Evolutionary conservation across 2,329 filamentous ascomycete species (phyloP).

Genomic region (Xylaria sp.): DNA sequence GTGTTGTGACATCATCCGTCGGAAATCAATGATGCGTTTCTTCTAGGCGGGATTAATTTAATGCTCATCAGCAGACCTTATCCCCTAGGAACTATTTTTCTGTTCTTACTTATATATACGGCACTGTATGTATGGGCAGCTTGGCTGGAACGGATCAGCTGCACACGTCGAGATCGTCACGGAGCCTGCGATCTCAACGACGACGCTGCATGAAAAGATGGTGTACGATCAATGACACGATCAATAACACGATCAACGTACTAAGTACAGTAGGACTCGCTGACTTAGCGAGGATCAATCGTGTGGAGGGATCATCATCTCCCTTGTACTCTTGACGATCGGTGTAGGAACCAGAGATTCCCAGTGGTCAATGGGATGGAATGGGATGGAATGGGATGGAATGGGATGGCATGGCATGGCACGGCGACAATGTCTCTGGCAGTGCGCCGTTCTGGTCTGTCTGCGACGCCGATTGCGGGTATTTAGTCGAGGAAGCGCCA

Average conservation of each 20-base stretch:
- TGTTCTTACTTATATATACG: neutral
- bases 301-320: conserved; percentile 24
- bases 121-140: neutral
- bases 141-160: conserved; percentile 15
- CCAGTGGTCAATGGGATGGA: conserved; percentile 41
- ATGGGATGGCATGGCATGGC: too few species aligned
- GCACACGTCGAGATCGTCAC: conserved; percentile 34
- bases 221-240: conserved; percentile 22
- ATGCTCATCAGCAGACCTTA: conserved; percentile 24
- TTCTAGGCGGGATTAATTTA: neutral
- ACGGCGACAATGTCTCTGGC: conserved; percentile 26
- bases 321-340: conserved; percentile 39
- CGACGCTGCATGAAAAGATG: conserved; percentile 29
- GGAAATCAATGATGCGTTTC: conserved; percentile 30
- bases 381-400: too few species aligned
- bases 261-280: conserved; percentile 34
- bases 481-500: conserved; percentile 18
- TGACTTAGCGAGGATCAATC: conserved; percentile 35
- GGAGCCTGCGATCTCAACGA: conserved; percentile 31
- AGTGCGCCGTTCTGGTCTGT: neutral
- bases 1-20: conserved; percentile 42
- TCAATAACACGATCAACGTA: conserved; percentile 31
- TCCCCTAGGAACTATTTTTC: neutral
- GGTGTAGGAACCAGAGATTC: conserved; percentile 33
- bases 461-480: conserved; percentile 40